Evolutionary conservation across 805 yeast genomes (phyloP).

Genomic region (Starmera amethionina): DNA sequence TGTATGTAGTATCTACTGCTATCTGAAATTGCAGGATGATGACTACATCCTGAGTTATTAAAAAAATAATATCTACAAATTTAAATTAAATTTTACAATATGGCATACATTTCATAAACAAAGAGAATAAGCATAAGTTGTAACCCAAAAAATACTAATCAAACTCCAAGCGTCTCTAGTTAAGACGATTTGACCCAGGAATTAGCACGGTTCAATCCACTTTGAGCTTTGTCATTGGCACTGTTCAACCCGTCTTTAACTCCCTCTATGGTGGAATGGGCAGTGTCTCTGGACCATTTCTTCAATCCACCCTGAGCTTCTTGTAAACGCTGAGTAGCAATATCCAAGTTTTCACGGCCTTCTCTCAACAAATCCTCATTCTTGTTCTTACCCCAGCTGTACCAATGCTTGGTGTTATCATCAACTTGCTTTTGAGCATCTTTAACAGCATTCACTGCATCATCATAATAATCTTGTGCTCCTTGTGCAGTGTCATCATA

Average conservation of each 20-base stretch:
- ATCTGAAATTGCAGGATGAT: no score
- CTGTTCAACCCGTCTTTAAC: constrained; percentile 17
- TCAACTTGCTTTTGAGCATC: constrained; percentile 26
- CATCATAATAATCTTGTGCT: constrained; percentile 20
- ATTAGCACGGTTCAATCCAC: constrained; percentile 13
- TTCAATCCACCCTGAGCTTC: constrained; percentile 12
- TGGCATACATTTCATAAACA: no score
- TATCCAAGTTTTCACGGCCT: constrained; percentile 22
- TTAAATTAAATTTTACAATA: no score
- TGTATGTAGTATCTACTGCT: no score
- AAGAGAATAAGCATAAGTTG: no score
- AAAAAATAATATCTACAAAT: no score
- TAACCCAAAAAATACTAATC: no score
- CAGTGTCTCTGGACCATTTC: constrained; percentile 19
- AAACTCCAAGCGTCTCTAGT: no score
- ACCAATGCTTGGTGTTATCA: constrained; percentile 25
- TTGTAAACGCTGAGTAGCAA: constrained; percentile 13
- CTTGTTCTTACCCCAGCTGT: constrained; percentile 27
- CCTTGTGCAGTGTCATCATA: constrained; percentile 15
- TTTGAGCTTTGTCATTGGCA: constrained; percentile 14
- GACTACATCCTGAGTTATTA: no score
- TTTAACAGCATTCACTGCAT: constrained; percentile 20
- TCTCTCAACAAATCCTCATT: constrained; percentile 23
- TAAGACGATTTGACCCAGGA: constrained; percentile 8
- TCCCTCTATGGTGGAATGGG: constrained; percentile 17